Conservation (phyloP, 257 asterid genomes). For the Sherardia arvensis region DNA sequence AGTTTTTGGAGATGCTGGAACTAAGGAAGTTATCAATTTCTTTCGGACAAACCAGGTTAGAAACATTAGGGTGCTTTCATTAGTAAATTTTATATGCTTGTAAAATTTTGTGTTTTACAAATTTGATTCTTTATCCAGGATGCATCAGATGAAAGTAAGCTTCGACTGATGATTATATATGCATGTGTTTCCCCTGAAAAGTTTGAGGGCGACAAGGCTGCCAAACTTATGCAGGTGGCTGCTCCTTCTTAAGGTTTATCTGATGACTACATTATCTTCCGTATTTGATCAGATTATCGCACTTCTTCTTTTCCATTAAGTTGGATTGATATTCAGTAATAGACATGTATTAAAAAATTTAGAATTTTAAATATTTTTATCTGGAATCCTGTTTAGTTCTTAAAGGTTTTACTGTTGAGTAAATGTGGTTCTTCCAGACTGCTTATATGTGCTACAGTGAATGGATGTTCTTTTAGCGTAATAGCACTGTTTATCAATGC, state of each 20-base stretch:
- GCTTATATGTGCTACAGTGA: background rate
- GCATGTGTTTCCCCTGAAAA: constrained; percentile 84
- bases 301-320: background rate
- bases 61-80: background rate
- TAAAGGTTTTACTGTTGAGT: background rate
- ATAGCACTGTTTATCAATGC: background rate
- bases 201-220: constrained; percentile 88
- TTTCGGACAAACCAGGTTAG: constrained; percentile 61
- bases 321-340: background rate
- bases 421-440: background rate
- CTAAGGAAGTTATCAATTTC: constrained; percentile 79
- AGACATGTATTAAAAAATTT: background rate
- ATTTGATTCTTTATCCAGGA: constrained; percentile 35
- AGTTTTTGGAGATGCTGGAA: constrained; percentile 98
- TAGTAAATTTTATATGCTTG: background rate
- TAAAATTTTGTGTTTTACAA: constrained; percentile 7
- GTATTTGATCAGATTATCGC: background rate
- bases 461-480: background rate
- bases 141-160: constrained; percentile 47
- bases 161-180: constrained; percentile 86
- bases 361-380: background rate
- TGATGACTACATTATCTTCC: constrained; percentile 8
- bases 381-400: background rate
- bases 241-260: constrained; percentile 3
- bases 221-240: constrained; percentile 90